Evolutionary conservation across 2,329 filamentous ascomycete genomes (phyloP).

Genomic region (Aspergillus brasiliensis): DNA sequence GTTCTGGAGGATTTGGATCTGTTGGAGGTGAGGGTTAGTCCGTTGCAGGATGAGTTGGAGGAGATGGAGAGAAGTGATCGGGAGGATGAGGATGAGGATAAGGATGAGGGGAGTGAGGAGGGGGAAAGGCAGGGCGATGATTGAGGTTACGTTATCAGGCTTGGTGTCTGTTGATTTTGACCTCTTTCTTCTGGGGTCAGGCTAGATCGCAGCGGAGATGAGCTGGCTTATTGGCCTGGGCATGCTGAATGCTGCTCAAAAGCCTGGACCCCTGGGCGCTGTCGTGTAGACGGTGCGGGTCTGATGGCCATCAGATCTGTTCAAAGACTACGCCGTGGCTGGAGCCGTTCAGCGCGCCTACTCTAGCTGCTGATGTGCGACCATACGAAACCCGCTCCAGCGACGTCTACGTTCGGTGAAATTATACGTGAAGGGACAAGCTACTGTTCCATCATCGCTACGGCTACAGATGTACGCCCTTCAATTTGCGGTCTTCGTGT

Average conservation of each 20-base stretch:
- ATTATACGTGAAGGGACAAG: too few species aligned
- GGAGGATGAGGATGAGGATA: slow-evolving; percentile 26
- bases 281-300: too few species aligned
- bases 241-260: too few species aligned
- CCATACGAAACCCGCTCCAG: too few species aligned
- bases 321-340: too few species aligned
- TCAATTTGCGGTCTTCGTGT: neutral
- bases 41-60: slow-evolving; percentile 68
- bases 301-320: too few species aligned
- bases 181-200: neutral
- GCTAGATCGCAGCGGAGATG: neutral
- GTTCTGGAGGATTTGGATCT: slow-evolving; percentile 86
- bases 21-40: slow-evolving; percentile 81
- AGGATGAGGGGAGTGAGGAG: slow-evolving; percentile 20
- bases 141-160: slow-evolving; percentile 26
- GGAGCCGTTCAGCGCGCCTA: too few species aligned
- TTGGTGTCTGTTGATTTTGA: neutral
- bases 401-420: too few species aligned
- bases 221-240: neutral
- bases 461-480: neutral
- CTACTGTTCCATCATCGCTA: too few species aligned
- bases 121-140: slow-evolving; percentile 23
- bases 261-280: too few species aligned
- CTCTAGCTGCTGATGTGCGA: too few species aligned
- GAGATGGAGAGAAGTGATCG: slow-evolving; percentile 43